Base-by-base conservation (phyloP, 2,329 filamentous ascomycete species). In the Calonectria fujianensis region DNA sequence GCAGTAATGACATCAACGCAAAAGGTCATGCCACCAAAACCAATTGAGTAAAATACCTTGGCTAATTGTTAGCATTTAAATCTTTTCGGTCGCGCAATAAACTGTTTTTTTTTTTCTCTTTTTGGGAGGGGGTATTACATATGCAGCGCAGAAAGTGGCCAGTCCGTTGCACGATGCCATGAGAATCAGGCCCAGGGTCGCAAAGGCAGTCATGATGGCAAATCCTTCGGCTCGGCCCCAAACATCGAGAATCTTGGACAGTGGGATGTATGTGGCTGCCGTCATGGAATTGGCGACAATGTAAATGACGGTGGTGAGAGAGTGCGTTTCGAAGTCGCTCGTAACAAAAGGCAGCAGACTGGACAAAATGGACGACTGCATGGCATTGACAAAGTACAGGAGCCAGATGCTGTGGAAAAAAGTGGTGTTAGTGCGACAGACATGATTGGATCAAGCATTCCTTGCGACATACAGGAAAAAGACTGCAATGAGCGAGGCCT, bases 1-100 rank as follows among this genome's bases (percentile, higher is more conserved):
- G 93, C 91, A 69, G 92, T 91, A 81, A 94, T 91, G 50, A 94
- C 90, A 75, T 91, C 89, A 37, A 93, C 86, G 31, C 89, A 88
- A 80, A 93, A 94, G 70, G 88, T 89, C 59, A 94, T 85, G n/a
- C 91, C 92, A 3, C 89, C 89, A 70, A 88, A 86, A 16, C 93
- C 93, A 65, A 92, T 88, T 50, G 88, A 89, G 80, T 93, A 93
- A 76, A 94, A 91, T 2, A 94, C 91, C 82, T 85, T 11, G 5
- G 24, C 1, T 9, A 24, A 2, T 8, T 4, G 6, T 80, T 63
- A 80, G 71, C 24, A 13, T 3, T 2, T 9, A 29, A 1, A 20
- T n/a, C 18, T 7, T 10, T 45, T 45, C n/a, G 8, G n/a, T 8
- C 7, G 41, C 41, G 41, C 41, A 20, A n/a, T 10, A n/a, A n/a